Evolutionary conservation across 345 rosid genomes (phyloP).

Genomic region (Aethionema arabicum): DNA sequence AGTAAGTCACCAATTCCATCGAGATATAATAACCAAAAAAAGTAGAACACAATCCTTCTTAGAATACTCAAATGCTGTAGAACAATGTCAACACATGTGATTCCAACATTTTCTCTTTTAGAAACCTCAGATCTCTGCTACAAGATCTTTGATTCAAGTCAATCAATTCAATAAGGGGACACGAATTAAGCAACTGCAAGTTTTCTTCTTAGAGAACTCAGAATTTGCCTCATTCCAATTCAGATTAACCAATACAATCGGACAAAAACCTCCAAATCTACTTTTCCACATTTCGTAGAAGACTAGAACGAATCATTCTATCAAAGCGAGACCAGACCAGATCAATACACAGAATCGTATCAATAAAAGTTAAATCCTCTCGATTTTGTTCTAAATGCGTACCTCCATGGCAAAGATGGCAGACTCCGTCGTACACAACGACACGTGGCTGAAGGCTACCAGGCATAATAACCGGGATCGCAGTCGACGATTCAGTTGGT

Average conservation of each 20-base stretch:
- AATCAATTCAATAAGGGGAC: constrained; percentile 2
- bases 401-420: constrained; percentile 98
- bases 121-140: background rate
- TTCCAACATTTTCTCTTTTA: background rate
- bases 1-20: background rate
- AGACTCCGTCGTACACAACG: constrained; percentile 89
- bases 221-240: background rate
- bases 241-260: constrained; percentile 12
- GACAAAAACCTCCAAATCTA: background rate
- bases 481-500: constrained; percentile 32
- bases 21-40: background rate
- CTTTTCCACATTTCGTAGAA: background rate
- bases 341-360: constrained; percentile 2
- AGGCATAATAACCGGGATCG: constrained; percentile 40
- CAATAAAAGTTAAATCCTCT: constrained; percentile 4
- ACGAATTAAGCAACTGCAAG: background rate
- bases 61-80: background rate
- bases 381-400: background rate
- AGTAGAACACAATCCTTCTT: background rate
- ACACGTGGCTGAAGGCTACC: constrained; percentile 83
- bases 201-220: background rate
- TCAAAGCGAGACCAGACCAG: background rate
- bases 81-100: background rate
- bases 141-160: background rate
- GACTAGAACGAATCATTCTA: background rate